Evolutionary conservation across 805 yeast species (phyloP), one percentile per base, ranked within the genome.

Genomic region (Candida corydali): DNA sequence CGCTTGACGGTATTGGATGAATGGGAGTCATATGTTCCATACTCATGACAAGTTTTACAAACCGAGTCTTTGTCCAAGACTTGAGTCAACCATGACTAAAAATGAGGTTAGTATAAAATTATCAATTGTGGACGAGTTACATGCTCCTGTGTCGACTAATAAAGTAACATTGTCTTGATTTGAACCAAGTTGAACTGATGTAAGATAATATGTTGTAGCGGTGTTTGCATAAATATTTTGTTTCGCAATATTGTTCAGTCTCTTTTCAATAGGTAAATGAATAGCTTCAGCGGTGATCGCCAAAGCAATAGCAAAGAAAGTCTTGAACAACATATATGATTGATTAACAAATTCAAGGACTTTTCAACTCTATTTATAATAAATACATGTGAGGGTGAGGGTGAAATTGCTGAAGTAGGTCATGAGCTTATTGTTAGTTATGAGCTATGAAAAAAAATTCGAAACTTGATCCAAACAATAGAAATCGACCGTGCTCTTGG

Each of bases 101-200:
- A 7, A 18, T 17, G 12, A 10, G 24, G 20, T 29, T 29, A 29
- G 20, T 29, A 15, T 17, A 6, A 5, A 29, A 28, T 26, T 6
- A 8, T 8, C 8, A 8, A 28, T 28, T 15, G 18, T 28, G 6
- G 6, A 14, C 30, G 11, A 28, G 16, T 15, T 20, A 30, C 33
- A 30, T 30, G 22, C 33, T 8, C 34, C 34, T 7, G 34, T 32
- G 15, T 32, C 34, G 17, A 24, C 14, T 8, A 23, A 15, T n/a
- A 32, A 16, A 3, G 19, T 11, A 17, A 32, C 28, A 7, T 32
- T 24, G 14, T 32, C 34, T 23, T 24, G 23, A 25, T 32, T 32
- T n/a, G 34, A 32, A 16, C 34, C 34, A 32, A 32, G n/a, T 24
- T 32, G 19, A 15, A 32, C 3, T 16, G 25, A 6, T 8, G 25